Evolutionary conservation across 2,329 filamentous ascomycete genomes (phyloP).

Genomic region (Neodidymelliopsis sp.): DNA sequence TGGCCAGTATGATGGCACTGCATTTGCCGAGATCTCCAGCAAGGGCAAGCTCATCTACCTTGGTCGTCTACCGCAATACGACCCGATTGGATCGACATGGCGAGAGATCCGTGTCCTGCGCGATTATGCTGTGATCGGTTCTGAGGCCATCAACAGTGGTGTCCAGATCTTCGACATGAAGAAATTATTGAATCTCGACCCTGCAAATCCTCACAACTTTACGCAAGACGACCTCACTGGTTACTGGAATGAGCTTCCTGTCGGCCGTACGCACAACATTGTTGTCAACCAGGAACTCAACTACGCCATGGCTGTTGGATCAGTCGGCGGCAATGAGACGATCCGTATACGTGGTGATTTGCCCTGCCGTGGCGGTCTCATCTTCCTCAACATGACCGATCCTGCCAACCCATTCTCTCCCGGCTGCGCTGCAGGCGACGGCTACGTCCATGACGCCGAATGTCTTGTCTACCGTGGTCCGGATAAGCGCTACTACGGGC

Average conservation of each 20-base stretch:
- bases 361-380: slow-evolving; percentile 59
- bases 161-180: slow-evolving; percentile 69
- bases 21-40: slow-evolving; percentile 49
- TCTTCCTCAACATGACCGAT: slow-evolving; percentile 64
- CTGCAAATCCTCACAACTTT: slow-evolving; percentile 33
- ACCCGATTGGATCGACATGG: slow-evolving; percentile 55
- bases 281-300: slow-evolving; percentile 42
- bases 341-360: slow-evolving; percentile 34
- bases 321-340: slow-evolving; percentile 34
- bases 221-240: slow-evolving; percentile 36
- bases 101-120: slow-evolving; percentile 56
- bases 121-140: slow-evolving; percentile 50
- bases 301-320: slow-evolving; percentile 40
- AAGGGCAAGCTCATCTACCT: slow-evolving; percentile 60
- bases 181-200: slow-evolving; percentile 47
- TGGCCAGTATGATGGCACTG: slow-evolving; percentile 53
- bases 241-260: slow-evolving; percentile 34
- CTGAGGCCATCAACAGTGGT: slow-evolving; percentile 54
- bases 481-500: slow-evolving; percentile 55
- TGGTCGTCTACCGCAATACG: slow-evolving; percentile 58
- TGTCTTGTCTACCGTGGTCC: slow-evolving; percentile 63
- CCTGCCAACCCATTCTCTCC: slow-evolving; percentile 59
- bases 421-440: slow-evolving; percentile 61
- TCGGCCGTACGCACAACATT: slow-evolving; percentile 45
- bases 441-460: slow-evolving; percentile 68